These are phyloP conservation scores for Anastatica hierochuntica DNA, from an alignment of 345 rosid species.

Conservation along the genomic window DNA sequence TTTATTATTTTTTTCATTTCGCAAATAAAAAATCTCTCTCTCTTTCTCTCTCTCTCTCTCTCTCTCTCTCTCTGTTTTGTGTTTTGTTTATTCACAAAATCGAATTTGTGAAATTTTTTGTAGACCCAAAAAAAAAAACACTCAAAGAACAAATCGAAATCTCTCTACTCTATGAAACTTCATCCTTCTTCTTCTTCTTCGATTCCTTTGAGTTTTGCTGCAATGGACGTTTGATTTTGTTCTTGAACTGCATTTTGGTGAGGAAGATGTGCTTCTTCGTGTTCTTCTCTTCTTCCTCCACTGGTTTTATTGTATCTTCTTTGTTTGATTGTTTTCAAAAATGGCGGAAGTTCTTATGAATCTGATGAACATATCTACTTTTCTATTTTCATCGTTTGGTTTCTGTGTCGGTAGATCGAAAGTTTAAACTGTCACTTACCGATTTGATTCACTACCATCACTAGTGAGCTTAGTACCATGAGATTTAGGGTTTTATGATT, in stretches of 20 bases:
- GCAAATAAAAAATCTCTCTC: no score
- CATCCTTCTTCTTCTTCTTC: no score
- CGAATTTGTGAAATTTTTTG: no score
- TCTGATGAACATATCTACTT: neutral
- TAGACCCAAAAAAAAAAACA: neutral
- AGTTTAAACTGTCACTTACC: neutral
- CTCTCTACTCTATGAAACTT: conserved; percentile 22
- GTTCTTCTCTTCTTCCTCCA: neutral
- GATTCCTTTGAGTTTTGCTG: neutral
- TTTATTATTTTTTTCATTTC: conserved; percentile 10
- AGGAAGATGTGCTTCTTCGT: neutral
- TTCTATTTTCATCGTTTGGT: neutral
- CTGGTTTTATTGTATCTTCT: neutral
- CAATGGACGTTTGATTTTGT: conserved; percentile 37
- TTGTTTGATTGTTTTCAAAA: conserved; percentile 29
- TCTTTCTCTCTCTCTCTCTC: neutral
- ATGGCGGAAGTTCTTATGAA: conserved; percentile 12
- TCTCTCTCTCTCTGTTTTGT: conserved; percentile 5
- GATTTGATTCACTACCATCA: neutral
- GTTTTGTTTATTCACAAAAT: no score
- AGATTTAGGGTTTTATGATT: no score
- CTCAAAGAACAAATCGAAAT: conserved; percentile 6
- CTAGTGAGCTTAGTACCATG: no score
- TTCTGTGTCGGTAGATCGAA: conserved; percentile 19
- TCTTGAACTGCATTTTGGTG: neutral